These are phyloP conservation scores for Pseudisothecium myosuroides DNA, from an alignment of 225 moss, liverwort and hornwort genomes.

Conservation along the genomic window DNA sequence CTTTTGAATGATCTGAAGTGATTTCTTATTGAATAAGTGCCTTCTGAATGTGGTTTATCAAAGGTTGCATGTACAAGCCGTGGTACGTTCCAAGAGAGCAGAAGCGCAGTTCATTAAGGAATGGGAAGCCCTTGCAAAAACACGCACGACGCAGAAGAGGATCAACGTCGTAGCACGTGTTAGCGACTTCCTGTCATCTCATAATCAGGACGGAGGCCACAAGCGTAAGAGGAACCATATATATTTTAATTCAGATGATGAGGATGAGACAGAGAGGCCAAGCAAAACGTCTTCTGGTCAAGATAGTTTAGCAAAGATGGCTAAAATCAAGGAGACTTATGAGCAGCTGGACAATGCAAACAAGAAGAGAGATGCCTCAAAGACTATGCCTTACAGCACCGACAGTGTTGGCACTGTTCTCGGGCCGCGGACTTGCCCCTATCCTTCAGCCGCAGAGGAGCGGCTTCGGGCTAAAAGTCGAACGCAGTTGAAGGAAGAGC, in stretches of 20 bases:
- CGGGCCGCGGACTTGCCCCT: slow-evolving; percentile 50
- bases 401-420: slow-evolving; percentile 19
- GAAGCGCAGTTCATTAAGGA: slow-evolving; percentile 56
- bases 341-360: slow-evolving; percentile 14
- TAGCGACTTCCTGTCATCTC: slow-evolving; percentile 55
- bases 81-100: slow-evolving; percentile 59
- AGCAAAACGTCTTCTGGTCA: not conserved
- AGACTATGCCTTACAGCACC: not conserved
- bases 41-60: not conserved
- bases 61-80: slow-evolving; percentile 59
- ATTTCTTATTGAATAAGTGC: not conserved
- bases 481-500: slow-evolving; percentile 33
- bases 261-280: slow-evolving; percentile 18
- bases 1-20: not conserved
- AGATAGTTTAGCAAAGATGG: slow-evolving; percentile 26
- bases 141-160: slow-evolving; percentile 39
- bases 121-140: slow-evolving; percentile 56
- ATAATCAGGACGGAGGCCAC: slow-evolving; percentile 14
- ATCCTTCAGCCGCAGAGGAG: slow-evolving; percentile 88
- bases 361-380: not conserved
- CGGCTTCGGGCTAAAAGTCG: slow-evolving; percentile 42
- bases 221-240: slow-evolving; percentile 46
- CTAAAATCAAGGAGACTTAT: slow-evolving; percentile 23
- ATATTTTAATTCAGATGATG: slow-evolving; percentile 33
- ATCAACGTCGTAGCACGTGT: slow-evolving; percentile 55